Evolutionary conservation across 177 flowering plant species (phyloP).

Genomic region (Tripterygium wilfordii): DNA sequence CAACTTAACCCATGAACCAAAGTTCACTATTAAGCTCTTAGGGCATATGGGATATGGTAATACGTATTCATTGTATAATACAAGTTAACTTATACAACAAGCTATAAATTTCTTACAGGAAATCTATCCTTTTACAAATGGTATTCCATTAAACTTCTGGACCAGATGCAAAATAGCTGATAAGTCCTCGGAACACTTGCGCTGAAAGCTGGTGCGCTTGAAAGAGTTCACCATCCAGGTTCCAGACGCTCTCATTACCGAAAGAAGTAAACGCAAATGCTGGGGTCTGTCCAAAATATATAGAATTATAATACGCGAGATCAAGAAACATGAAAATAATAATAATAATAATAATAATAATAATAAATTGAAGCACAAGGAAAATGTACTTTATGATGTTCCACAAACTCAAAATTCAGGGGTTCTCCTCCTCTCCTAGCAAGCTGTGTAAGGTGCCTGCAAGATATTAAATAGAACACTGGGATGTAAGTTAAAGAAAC

Average conservation of each 20-base stretch:
- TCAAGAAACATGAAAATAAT: too few species aligned
- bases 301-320: neutral
- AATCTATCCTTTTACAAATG: too few species aligned
- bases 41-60: too few species aligned
- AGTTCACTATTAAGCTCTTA: too few species aligned
- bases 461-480: too few species aligned
- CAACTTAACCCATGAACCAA: too few species aligned
- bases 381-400: constrained; percentile 72
- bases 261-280: constrained; percentile 80
- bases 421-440: constrained; percentile 78
- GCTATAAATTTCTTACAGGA: too few species aligned
- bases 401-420: constrained; percentile 76
- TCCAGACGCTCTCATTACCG: constrained; percentile 78
- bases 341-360: neutral
- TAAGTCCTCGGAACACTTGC: constrained; percentile 82
- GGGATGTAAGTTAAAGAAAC: too few species aligned
- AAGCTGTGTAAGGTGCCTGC: constrained; percentile 89
- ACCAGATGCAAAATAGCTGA: constrained; percentile 79
- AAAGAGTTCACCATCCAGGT: constrained; percentile 87
- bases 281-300: constrained; percentile 42
- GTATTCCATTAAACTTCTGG: constrained; percentile 45
- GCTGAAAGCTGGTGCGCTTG: constrained; percentile 89
- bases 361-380: neutral
- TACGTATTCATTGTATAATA: too few species aligned
- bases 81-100: too few species aligned